These are phyloP conservation scores for Pelargonium australe DNA, from an alignment of 441 rosid genomes.

Conservation along the genomic window DNA sequence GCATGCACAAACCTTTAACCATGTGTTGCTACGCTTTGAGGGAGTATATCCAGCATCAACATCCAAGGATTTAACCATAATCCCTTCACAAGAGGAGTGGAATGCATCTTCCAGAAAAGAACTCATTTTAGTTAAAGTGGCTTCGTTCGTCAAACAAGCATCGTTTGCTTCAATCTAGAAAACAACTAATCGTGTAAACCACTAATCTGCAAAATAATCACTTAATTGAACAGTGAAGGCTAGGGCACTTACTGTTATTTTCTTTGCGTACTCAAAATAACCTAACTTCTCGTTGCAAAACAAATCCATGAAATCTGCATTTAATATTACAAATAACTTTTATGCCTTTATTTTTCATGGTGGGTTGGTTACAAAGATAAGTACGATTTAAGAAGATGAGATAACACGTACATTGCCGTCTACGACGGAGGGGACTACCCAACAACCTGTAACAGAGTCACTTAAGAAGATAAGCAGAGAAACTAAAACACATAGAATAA, in stretches of 20 bases:
- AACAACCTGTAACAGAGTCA: constrained; percentile 52
- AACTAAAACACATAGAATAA: too few species aligned
- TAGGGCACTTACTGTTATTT: constrained; percentile 49
- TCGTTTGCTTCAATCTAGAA: constrained; percentile 54
- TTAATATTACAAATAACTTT: too few species aligned
- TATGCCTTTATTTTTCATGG: too few species aligned
- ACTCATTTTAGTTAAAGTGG: constrained; percentile 37
- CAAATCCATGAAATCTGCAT: constrained; percentile 53
- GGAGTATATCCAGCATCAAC: constrained; percentile 67
- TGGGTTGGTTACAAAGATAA: not conserved
- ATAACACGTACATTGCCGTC: constrained; percentile 48
- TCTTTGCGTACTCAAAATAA: constrained; percentile 58
- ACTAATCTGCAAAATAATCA: constrained; percentile 8
- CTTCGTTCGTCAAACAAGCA: constrained; percentile 41
- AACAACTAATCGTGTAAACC: constrained; percentile 20
- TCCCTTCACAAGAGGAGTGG: constrained; percentile 71
- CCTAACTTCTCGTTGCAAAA: constrained; percentile 57
- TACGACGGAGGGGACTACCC: constrained; percentile 53
- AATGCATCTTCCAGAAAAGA: constrained; percentile 68
- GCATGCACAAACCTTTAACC: constrained; percentile 62
- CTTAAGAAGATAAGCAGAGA: not conserved
- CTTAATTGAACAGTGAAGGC: constrained; percentile 4
- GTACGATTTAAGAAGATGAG: constrained; percentile 8
- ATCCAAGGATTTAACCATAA: constrained; percentile 73
- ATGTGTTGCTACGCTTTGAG: constrained; percentile 73